A percentile compares a stretch with the other conserved stretches of the same genome.
Conservation (phyloP, 148 eudicot genomes). For the Silene conica region DNA sequence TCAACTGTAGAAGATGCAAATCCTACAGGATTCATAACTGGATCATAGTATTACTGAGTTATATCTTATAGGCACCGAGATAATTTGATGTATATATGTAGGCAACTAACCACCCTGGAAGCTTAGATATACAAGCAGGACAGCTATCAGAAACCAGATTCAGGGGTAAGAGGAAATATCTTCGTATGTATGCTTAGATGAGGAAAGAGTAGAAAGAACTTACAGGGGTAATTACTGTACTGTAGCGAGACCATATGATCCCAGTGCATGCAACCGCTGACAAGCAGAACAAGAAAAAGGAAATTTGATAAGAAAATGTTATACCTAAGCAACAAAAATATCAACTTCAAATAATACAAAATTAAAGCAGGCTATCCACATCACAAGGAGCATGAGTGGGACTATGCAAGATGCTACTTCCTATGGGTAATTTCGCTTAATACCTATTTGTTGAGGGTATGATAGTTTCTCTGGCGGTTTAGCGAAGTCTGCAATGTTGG, state of each 20-base stretch:
- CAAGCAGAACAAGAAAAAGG: constrained; percentile 5
- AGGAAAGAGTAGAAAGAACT: constrained; percentile 28
- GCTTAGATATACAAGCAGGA: neutral
- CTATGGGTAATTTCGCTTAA: neutral
- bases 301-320: constrained; percentile 8
- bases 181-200: neutral
- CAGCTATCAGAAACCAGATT: neutral
- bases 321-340: neutral
- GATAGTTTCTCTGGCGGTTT: constrained; percentile 87
- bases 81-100: neutral
- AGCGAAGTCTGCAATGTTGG: constrained; percentile 76
- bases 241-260: constrained; percentile 87
- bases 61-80: neutral
- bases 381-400: neutral
- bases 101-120: neutral
- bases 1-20: neutral
- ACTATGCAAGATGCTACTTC: neutral
- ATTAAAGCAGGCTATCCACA: neutral
- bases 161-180: neutral
- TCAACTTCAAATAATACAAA: neutral
- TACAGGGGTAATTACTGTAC: constrained; percentile 88
- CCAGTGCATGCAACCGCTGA: constrained; percentile 86
- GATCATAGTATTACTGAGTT: neutral
- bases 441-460: constrained; percentile 94
- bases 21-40: neutral